Evolutionary conservation across 2,329 filamentous ascomycete genomes (phyloP), one percentile per base, ranked within the genome.

Genomic region (Colletotrichum abscissum): DNA sequence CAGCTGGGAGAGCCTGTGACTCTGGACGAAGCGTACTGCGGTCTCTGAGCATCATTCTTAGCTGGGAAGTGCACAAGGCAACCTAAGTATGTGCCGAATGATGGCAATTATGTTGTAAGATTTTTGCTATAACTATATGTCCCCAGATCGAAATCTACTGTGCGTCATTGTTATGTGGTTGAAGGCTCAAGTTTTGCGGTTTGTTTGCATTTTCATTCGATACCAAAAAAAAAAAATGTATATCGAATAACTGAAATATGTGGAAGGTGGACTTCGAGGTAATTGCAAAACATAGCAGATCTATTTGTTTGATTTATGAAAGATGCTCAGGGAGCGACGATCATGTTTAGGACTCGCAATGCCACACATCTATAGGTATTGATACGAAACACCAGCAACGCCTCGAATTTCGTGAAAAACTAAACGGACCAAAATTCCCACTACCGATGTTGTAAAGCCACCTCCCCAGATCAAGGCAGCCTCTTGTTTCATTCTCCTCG

Each of bases 331-430:
- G 30, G 35, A 14, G 24, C 9, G 19, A 38, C 66, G 24, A 60
- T 16, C 57, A 56, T 8, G 28, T 33, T 42, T 38, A 62, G 14
- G 52, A n/a, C 30, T 59, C 30, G 59, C 54, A 9, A 69, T 60
- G 55, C 16, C 55, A 59, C 24, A 60, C 33, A 30, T 60, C 59
- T 59, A 70, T 49, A 73, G 59, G 66, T 69, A 64, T 67, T 14
- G 38, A 59, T 60, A 64, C 49, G 54, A 73, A 70, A 70, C 60
- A 60, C 69, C 69, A 69, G 59, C 55, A 73, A 73, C 70, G 70
- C 70, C 59, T 38, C 58, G 16, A 58, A 68, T 64, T 49, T 69
- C 66, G 59, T 73, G 55, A 69, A 63, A 46, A 30, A 22, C 70
- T 69, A 69, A 69, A 59, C 59, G 54, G 54, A 55, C 54, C 59